Base-by-base conservation (phyloP, 2,329 filamentous ascomycete species). In the Ophiosphaerella herpotricha region DNA sequence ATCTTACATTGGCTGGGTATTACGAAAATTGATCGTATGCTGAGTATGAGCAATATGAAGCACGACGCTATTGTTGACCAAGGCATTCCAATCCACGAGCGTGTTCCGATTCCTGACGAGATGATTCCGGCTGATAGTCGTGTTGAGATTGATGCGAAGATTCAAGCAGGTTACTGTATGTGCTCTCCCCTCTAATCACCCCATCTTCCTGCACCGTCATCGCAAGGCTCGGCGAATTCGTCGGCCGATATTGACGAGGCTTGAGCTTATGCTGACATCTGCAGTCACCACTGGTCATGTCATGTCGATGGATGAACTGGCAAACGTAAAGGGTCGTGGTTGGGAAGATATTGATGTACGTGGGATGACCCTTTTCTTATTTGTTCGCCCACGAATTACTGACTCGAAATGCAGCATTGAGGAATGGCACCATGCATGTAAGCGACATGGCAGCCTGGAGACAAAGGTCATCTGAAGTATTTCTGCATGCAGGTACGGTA, bases 81-180 rank as follows among this genome's bases (percentile, higher is more conserved):
- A 78, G 89, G 89, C 48, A 92, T 92, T 61, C 90, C 91, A 26
- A 97, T 97, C 63, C 82, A 88, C 65, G 91, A 97, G 77, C 84
- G 92, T 53, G 86, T 97, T 40, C 91, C 95, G 53, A 90, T 97
- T 57, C 94, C 93, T 4, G 91, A 96, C 59, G 89, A 94, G 29
- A 86, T 94, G 83, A 97, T 97, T 64, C 94, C 94, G 11, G 90
- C 87, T 56, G 94, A 97, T 75, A 96, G 91, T 45, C 82, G 93
- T 60, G 94, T 97, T n/a, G 94, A 99, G 75, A 99, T 97, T 68
- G 94, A 97, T 74, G 94, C 94, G 51, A 97, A 97, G 80, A 97
- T 97, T 70, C 94, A 93, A 63, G 91, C 93, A 53, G 94, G 85
- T 18, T 87, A 87, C 68, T 87, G 89, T 91, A 77, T 75, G 85